Evolutionary conservation across 768 basidiomycete species (phyloP).

Genomic region (Naematelia encephala): DNA sequence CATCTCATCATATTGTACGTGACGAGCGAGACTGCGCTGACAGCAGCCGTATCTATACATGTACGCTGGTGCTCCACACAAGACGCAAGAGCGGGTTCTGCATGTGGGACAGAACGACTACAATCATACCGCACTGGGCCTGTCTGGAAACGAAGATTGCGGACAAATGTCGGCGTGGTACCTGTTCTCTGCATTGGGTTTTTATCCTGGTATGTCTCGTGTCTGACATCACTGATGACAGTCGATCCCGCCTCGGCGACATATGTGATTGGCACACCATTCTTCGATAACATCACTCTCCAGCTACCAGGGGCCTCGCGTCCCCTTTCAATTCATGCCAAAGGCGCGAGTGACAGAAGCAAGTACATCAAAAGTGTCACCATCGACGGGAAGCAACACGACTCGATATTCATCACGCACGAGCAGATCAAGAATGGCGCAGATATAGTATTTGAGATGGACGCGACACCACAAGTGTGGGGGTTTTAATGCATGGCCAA

Average conservation of each 20-base stretch:
- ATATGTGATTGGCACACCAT: conserved; percentile 69
- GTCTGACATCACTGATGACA: conserved; percentile 33
- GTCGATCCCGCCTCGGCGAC: conserved; percentile 74
- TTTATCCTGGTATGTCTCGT: conserved; percentile 58
- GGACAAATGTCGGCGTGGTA: conserved; percentile 91
- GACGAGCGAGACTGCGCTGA: neutral
- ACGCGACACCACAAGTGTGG: conserved; percentile 56
- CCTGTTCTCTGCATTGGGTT: conserved; percentile 74
- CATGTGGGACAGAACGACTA: conserved; percentile 65
- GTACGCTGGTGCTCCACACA: conserved; percentile 66
- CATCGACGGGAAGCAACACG: conserved; percentile 57
- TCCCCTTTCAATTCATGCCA: conserved; percentile 58
- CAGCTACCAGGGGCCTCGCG: conserved; percentile 55
- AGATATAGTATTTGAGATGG: conserved; percentile 66
- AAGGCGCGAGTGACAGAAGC: conserved; percentile 58
- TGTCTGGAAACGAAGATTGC: conserved; percentile 83
- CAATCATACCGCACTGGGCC: conserved; percentile 64
- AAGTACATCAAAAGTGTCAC: conserved; percentile 63
- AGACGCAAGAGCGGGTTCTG: conserved; percentile 68
- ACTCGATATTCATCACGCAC: conserved; percentile 60
- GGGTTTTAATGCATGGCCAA: conserved; percentile 21
- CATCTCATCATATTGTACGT: conserved; percentile 69
- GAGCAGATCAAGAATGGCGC: conserved; percentile 63
- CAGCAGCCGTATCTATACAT: conserved; percentile 68
- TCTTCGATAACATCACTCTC: conserved; percentile 60